phyloP scores from a whole-genome alignment of 495 filamentous ascomycete species.

The Tuber indicum region DNA sequence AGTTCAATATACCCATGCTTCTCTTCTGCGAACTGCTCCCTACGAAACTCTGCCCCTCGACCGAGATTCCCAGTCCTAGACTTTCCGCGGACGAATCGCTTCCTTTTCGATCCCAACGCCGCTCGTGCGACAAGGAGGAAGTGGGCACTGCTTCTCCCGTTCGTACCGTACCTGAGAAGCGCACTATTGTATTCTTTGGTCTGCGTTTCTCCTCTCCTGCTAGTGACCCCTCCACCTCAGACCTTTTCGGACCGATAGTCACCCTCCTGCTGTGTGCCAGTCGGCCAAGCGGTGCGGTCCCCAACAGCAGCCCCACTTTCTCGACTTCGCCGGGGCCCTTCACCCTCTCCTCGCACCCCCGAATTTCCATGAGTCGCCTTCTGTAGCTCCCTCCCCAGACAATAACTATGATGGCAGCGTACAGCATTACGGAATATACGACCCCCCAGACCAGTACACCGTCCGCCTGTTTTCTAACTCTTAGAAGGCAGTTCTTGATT shows the following conservation, averaged over 20 bases:
- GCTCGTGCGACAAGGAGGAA: neutral
- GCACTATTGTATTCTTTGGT: slow-evolving; percentile 1
- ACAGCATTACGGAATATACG: slow-evolving; percentile 23
- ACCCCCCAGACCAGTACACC: slow-evolving; percentile 22
- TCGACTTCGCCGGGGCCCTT: slow-evolving; percentile 7
- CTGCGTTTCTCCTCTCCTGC: neutral
- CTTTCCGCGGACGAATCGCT: slow-evolving; percentile 12
- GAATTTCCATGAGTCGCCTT: slow-evolving; percentile 23
- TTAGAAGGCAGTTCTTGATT: slow-evolving; percentile 23
- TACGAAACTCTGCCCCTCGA: slow-evolving; percentile 30
- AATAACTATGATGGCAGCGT: slow-evolving; percentile 18
- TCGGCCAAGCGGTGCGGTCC: slow-evolving; percentile 29
- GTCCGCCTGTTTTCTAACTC: neutral
- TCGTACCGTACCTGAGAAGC: neutral
- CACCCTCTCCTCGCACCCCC: slow-evolving; percentile 16
- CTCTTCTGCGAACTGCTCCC: neutral
- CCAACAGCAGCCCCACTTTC: slow-evolving; percentile 29
- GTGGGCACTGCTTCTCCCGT: neutral
- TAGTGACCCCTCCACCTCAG: neutral
- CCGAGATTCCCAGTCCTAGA: slow-evolving; percentile 16
- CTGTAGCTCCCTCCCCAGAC: slow-evolving; percentile 31
- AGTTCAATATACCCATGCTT: neutral
- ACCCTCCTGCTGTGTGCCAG: slow-evolving; percentile 4
- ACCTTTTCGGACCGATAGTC: slow-evolving; percentile 4
- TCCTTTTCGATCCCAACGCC: neutral